These are phyloP conservation scores for Gomphus bonarii DNA, from an alignment of 1,284 basidiomycete genomes.

Conservation along the genomic window DNA sequence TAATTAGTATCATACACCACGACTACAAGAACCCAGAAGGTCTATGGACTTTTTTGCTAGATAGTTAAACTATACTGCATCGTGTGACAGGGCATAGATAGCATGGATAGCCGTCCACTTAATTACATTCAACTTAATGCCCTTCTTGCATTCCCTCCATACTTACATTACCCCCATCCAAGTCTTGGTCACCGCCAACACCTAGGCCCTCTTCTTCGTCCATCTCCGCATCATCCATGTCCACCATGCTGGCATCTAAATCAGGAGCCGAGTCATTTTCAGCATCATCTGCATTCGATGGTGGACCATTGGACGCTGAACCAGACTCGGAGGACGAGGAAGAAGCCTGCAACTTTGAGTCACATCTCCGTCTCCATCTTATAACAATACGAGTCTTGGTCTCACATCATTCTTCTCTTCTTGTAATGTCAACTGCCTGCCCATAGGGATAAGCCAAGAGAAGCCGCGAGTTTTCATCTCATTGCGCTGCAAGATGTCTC, in stretches of 20 bases:
- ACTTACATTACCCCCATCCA: constrained; percentile 13
- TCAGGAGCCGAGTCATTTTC: constrained; percentile 32
- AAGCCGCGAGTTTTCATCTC: constrained; percentile 56
- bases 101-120: not conserved
- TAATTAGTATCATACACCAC: constrained; percentile 91
- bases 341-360: constrained; percentile 32
- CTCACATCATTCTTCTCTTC: constrained; percentile 78
- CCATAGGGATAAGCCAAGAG: constrained; percentile 61
- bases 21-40: constrained; percentile 80
- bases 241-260: constrained; percentile 62
- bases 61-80: constrained; percentile 15
- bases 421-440: constrained; percentile 56
- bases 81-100: not conserved
- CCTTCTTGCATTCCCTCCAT: not conserved
- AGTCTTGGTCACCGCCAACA: constrained; percentile 27
- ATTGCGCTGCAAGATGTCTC: constrained; percentile 31
- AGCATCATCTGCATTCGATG: constrained; percentile 22
- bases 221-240: constrained; percentile 48
- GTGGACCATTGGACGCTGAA: constrained; percentile 3
- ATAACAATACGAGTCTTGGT: constrained; percentile 7
- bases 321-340: constrained; percentile 29
- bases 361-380: not conserved
- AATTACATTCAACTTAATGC: not conserved
- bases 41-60: constrained; percentile 78
- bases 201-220: constrained; percentile 42